Conservation (phyloP, 2,329 filamentous ascomycete species). For the Alternaria longipes region DNA sequence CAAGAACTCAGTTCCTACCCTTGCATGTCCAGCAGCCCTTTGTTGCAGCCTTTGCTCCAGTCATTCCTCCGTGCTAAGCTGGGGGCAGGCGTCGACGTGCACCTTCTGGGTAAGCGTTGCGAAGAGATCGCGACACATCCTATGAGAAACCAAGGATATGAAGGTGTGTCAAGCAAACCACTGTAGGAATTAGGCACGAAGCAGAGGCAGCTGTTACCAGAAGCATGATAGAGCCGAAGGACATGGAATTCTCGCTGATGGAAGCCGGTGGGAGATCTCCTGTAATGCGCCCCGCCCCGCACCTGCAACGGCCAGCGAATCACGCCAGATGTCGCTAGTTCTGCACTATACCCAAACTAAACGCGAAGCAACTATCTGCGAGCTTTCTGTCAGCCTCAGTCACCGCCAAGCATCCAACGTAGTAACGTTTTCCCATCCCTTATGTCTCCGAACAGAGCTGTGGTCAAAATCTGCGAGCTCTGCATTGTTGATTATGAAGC, state of each 20-base stretch:
- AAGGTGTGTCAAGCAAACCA: not conserved
- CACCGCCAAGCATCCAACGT: not conserved
- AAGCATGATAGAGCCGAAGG: not conserved
- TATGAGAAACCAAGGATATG: not conserved
- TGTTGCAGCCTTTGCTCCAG: not conserved
- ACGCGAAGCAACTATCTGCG: slow-evolving; percentile 17
- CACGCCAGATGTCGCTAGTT: not conserved
- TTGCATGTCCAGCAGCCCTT: slow-evolving; percentile 5
- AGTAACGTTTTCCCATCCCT: not conserved
- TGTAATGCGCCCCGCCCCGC: not conserved
- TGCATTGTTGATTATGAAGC: not conserved
- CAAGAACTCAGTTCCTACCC: not conserved
- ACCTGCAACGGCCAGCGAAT: not conserved
- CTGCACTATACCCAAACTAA: slow-evolving; percentile 2
- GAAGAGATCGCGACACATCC: not conserved
- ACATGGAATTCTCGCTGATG: not conserved
- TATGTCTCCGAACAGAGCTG: not conserved
- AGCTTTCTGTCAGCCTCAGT: not conserved
- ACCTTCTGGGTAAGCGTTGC: not conserved
- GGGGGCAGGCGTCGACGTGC: not conserved
- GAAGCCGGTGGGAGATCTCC: not conserved
- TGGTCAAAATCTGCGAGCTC: not conserved
- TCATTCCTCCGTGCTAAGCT: not conserved
- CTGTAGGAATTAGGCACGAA: not conserved
- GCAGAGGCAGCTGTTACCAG: not conserved